Evolutionary conservation across 2,329 filamentous ascomycete species (phyloP).

Genomic region (Sclerotinia subarctica): DNA sequence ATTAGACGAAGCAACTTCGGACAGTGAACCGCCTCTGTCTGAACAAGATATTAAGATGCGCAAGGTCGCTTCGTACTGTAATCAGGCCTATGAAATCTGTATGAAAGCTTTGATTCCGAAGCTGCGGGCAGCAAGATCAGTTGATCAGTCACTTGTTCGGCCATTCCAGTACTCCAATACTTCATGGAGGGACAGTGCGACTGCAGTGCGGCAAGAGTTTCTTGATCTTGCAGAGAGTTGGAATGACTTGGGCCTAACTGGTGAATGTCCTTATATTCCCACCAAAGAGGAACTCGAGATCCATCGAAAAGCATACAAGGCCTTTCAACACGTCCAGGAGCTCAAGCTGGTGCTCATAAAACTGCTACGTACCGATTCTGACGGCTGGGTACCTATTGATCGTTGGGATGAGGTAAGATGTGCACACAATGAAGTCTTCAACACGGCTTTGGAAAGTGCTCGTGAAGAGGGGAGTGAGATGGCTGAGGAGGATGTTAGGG

Average conservation of each 20-base stretch:
- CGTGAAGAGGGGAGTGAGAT: background rate
- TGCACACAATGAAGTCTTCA: slow-evolving; percentile 10
- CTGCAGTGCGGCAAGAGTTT: slow-evolving; percentile 36
- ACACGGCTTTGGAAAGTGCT: background rate
- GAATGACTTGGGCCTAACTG: background rate
- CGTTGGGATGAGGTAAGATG: slow-evolving; percentile 25
- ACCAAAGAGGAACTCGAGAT: slow-evolving; percentile 24
- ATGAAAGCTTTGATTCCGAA: slow-evolving; percentile 38
- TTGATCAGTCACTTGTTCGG: slow-evolving; percentile 41
- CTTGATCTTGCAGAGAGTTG: background rate
- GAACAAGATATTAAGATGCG: background rate
- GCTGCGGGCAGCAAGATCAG: slow-evolving; percentile 36
- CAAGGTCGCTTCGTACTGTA: background rate
- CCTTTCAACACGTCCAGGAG: slow-evolving; percentile 26
- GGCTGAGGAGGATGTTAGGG: background rate
- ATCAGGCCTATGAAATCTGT: background rate
- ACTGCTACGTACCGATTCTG: slow-evolving; percentile 23
- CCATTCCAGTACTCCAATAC: slow-evolving; percentile 43
- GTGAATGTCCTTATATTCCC: slow-evolving; percentile 6
- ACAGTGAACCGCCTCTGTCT: background rate
- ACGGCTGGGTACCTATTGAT: slow-evolving; percentile 20
- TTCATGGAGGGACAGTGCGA: slow-evolving; percentile 43
- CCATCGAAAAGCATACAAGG: slow-evolving; percentile 25
- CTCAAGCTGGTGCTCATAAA: slow-evolving; percentile 24
- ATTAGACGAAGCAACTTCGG: background rate